Evolutionary conservation across 306 rosid species (phyloP).

Genomic region (Nissolia schottii): DNA sequence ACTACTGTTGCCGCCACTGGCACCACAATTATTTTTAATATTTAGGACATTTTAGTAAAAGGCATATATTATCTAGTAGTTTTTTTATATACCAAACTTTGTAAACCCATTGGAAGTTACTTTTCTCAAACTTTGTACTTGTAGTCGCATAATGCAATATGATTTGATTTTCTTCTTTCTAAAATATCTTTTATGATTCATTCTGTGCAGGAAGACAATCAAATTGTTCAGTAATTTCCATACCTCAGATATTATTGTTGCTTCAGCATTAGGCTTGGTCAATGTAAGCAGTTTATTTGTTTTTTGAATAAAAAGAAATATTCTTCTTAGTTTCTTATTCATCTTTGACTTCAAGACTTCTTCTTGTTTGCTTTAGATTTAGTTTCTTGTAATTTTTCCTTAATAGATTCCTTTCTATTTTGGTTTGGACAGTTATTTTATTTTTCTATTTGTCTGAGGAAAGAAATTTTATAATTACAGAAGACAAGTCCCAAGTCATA

Average conservation of each 20-base stretch:
- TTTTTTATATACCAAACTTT: neutral
- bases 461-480: neutral
- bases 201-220: conserved; percentile 59
- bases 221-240: conserved; percentile 86
- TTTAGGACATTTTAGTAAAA: no score
- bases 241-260: conserved; percentile 84
- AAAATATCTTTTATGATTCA: neutral
- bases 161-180: neutral
- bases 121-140: neutral
- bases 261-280: conserved; percentile 74
- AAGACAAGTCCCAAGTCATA: neutral
- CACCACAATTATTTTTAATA: no score
- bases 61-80: no score
- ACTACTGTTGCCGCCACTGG: no score
- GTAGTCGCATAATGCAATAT: neutral
- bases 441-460: no score
- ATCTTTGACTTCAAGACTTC: neutral
- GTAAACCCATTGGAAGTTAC: neutral
- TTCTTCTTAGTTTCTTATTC: conserved; percentile 8
- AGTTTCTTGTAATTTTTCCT: neutral
- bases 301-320: no score
- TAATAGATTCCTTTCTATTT: neutral
- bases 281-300: conserved; percentile 40
- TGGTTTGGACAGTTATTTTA: no score
- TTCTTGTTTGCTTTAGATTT: neutral